phyloP scores from a whole-genome alignment of 805 yeast genomes.

The Lipomyces kockii region DNA sequence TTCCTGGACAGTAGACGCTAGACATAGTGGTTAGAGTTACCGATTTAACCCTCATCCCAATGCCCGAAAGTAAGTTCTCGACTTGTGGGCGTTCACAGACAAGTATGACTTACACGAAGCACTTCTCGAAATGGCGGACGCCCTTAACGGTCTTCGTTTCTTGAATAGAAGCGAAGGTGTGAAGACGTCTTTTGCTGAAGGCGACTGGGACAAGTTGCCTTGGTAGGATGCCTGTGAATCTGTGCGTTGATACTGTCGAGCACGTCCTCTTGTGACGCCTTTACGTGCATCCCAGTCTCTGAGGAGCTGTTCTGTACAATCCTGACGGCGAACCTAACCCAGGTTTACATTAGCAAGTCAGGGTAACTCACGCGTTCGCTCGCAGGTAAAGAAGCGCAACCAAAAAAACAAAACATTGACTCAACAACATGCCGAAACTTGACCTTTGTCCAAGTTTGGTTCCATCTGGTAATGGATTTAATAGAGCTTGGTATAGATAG shows the following conservation, averaged over 20 bases:
- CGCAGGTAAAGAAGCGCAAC: not conserved
- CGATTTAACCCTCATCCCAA: not conserved
- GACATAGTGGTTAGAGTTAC: not conserved
- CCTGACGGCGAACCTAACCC: conserved; percentile 10
- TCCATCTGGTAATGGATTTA: not conserved
- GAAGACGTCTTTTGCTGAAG: not conserved
- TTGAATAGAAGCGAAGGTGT: not conserved
- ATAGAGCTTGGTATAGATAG: not conserved
- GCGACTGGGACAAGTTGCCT: not conserved
- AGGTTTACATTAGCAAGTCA: not conserved
- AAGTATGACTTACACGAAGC: conserved; percentile 8
- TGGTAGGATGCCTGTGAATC: not conserved
- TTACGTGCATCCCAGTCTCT: conserved; percentile 11
- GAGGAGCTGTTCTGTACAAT: conserved; percentile 12
- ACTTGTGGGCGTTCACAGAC: not conserved
- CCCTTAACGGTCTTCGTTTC: not conserved
- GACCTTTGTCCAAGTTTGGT: not conserved
- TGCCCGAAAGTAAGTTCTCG: not conserved
- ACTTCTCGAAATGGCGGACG: conserved; percentile 7
- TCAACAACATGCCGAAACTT: too few relatives aligned
- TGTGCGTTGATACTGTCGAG: not conserved
- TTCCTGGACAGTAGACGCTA: not conserved
- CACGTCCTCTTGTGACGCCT: not conserved
- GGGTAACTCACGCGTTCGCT: conserved; percentile 1
- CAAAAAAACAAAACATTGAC: not conserved